Evolutionary conservation across 495 filamentous ascomycete species (phyloP).

Genomic region (Podospora pseudopauciseta): DNA sequence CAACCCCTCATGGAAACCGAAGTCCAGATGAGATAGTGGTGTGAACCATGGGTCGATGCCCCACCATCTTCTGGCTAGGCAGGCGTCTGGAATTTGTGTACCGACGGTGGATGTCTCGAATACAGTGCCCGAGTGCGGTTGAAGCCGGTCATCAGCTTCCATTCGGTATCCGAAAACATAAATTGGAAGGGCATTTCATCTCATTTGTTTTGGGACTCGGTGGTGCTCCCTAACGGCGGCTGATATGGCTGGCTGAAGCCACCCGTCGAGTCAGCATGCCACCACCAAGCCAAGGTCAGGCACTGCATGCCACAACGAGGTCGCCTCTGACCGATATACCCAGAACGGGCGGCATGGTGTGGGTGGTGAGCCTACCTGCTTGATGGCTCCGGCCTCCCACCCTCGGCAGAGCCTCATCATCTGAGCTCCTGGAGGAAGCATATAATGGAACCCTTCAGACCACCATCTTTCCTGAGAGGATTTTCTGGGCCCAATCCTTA

Average conservation of each 20-base stretch:
- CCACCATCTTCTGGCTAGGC: not conserved
- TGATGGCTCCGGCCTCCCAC: not conserved
- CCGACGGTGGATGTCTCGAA: not conserved
- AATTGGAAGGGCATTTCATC: not conserved
- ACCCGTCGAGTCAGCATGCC: not conserved
- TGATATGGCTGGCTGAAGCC: conserved; percentile 1
- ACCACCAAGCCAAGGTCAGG: not conserved
- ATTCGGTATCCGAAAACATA: not conserved
- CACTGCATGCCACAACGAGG: not conserved
- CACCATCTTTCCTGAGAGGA: not conserved
- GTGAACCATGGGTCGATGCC: not conserved
- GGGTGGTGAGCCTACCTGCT: not conserved
- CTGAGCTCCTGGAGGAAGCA: not conserved
- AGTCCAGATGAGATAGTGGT: not conserved
- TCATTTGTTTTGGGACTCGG: not conserved
- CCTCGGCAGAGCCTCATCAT: not conserved
- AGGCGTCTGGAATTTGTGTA: not conserved
- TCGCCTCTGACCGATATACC: not conserved
- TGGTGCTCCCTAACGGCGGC: not conserved
- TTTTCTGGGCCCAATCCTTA: not conserved
- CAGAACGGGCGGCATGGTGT: not conserved
- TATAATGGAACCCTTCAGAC: not conserved
- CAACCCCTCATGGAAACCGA: not conserved
- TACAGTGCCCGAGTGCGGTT: not conserved
- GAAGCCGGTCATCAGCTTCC: not conserved